Base-by-base conservation (phyloP, 371 early-diverging fungal genomes). In the Mortierella sp. region DNA sequence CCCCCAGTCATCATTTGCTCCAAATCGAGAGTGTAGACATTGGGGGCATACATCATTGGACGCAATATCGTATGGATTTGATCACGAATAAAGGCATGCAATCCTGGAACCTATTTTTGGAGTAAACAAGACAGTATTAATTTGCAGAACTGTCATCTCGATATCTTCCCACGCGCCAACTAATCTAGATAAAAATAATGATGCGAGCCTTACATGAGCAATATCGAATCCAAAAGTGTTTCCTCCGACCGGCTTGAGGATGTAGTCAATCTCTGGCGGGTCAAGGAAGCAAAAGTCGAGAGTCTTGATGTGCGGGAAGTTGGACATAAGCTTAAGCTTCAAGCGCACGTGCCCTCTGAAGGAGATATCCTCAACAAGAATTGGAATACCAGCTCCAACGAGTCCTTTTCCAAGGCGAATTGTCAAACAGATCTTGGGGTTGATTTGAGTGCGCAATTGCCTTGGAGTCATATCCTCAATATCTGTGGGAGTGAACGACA, bases 391-490 rank as follows among this genome's bases (percentile, higher is more conserved):
- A 28, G 98, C 92, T 16, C 96, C 95, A 28, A 96, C 87, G 52
- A 95, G 84, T 4, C 97, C 96, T 80, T 93, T 95, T 53, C 97
- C 98, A 4, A 99, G 88, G 10, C 96, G 91, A 57, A 97, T 94
- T 0, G 92, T 92, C 47, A 99, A 87, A 40, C 94, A 95, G n/a
- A 99, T 93, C 81, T 95, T 94, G n/a, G 98, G 97, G 82, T 96
- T 97, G 50, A 92, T 88, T 69, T 89, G 90, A 21, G 85, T 85
- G 24, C 86, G 87, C 45, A 90, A 76, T 76, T 94, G 87, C 58
- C 83, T 81, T 9, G 85, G 83, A 28, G 93, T 89, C 84, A 94
- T 86, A 52, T 93, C 94, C 40, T 78, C 73, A 33, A 85, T 79
- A 72, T 96, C 95, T 63, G 94, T 91, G 9, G 98, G 97, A n/a